Evolutionary conservation across 352 stramenopile genomes (phyloP), one percentile per base, ranked within the genome.

Genomic region (Phytophthora agathidicida): DNA sequence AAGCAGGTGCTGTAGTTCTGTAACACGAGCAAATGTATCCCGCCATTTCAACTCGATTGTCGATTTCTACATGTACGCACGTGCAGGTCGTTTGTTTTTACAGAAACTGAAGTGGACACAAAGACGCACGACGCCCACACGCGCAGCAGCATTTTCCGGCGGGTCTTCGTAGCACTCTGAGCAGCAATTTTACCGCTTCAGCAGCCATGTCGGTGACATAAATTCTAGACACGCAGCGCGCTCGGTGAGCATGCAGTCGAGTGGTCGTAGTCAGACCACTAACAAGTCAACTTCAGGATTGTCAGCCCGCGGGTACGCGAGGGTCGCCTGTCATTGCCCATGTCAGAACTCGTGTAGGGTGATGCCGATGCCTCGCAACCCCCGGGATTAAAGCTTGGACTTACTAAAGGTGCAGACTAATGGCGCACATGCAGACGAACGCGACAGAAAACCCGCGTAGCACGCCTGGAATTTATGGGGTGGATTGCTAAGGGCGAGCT

Each of bases 401-500:
- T 44, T 48, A 56, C 43, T 55, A 56, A 39, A 42, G 53, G 16
- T 41, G 45, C 31, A 51, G 42, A 51, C 55, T 51, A 64, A 51
- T 16, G 30, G 7, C 43, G 19, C 14, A n/a, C 44, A 47, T 57
- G 54, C 54, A 57, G 38, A 59, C 45, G 32, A 65, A 41, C 42
- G 32, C 27, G 39, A 60, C 57, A 65, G 49, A 65, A 41, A 65
- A 49, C 24, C 39, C 10, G 33, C 48, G 37, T 6, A n/a, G 33
- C 51, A 6, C 50, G 28, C 23, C 38, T 22, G 35, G 16, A 32
- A 20, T 20, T 42, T 44, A 19, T 30, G 31, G 13, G 23, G 24
- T 60, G 42, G 56, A 65, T 65, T 65, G 48, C 57, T 65, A 38
- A 65, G 43, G 41, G 13, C n/a, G 22, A 23, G 10, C 23, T 33